Evolutionary conservation across 805 yeast species (phyloP), one percentile per base, ranked within the genome.

Genomic region (Metschnikowia similis): DNA sequence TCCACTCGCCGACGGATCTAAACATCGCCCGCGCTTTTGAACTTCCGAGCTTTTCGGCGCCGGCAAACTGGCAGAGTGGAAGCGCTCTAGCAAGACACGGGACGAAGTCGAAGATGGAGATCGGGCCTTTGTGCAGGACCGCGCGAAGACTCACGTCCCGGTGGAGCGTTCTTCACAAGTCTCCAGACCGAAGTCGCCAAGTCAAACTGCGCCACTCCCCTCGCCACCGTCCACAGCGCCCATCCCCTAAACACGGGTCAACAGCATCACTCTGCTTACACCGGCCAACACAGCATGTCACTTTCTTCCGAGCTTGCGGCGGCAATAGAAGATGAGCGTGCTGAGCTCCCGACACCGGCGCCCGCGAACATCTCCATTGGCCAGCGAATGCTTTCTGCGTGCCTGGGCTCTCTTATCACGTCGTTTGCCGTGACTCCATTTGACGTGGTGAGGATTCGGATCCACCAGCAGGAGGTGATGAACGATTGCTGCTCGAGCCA

Each of bases 351-450:
- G 34, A 16, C 9, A 29, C 41, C 28, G 32, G 44, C 48, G 14
- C 14, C 49, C 13, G 52, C 56, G 10, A 73, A 71, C 14, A 77
- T 81, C 50, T 70, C 83, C 6, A 57, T 81, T 27, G 56, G 69
- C 3, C 89, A 87, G 59, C 66, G 90, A 45, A 85, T 87, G 91
- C 65, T 84, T 32, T 84, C 91, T 58, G 94, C 95, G 0, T 83
- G 89, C 57, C 74, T 82, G 41, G 95, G 95, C 0, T 84, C 92
- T 0, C 59, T 87, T 6, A 58, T 87, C 17, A 87, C 92, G 2
- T 85, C 92, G 0, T 57, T 85, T 35, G 83, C 84, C 37, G 82
- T 87, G 32, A 87, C 94, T 1, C 95, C 95, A 0, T 80, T 87
- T 66, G 95, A 87, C 65, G 94, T 87, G 36, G 85, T 87, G 0